Evolutionary conservation across 1,284 basidiomycete genomes (phyloP).

Genomic region (Blastosporella zonata): DNA sequence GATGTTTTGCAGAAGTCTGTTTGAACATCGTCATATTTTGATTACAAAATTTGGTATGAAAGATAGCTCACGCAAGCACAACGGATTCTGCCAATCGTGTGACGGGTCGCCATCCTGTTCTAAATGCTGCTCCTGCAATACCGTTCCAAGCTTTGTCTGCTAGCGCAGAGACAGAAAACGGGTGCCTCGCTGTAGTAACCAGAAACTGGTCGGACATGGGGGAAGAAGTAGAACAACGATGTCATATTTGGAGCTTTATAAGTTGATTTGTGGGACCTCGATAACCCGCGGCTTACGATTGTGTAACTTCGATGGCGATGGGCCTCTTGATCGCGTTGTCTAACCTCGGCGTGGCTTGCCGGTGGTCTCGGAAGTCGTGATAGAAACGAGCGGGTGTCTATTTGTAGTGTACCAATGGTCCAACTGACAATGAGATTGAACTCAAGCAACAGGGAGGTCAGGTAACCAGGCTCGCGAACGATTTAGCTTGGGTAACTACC

Average conservation of each 20-base stretch:
- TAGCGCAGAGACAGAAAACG: conserved; percentile 39
- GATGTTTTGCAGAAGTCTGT: conserved; percentile 49
- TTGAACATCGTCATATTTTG: conserved; percentile 2
- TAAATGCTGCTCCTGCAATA: conserved; percentile 31
- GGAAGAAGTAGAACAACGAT: background rate
- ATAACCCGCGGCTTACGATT: background rate
- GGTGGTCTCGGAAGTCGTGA: background rate
- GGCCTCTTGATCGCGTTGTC: no score
- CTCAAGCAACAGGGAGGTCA: no score
- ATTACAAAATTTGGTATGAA: conserved; percentile 3
- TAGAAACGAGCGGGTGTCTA: background rate
- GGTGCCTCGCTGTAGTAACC: conserved; percentile 39
- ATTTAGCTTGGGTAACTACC: no score
- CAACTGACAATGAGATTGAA: no score
- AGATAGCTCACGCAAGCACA: conserved; percentile 40
- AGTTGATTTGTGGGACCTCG: background rate
- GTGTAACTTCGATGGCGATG: background rate
- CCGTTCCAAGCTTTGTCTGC: conserved; percentile 41
- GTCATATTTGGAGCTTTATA: background rate
- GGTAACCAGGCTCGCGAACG: no score
- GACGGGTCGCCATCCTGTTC: conserved; percentile 38
- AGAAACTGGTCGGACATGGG: conserved; percentile 41
- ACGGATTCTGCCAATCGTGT: conserved; percentile 43
- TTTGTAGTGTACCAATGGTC: no score
- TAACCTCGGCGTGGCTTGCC: background rate